Conservation (phyloP, 352 stramenopile species). For the Phytopythium montanum region DNA sequence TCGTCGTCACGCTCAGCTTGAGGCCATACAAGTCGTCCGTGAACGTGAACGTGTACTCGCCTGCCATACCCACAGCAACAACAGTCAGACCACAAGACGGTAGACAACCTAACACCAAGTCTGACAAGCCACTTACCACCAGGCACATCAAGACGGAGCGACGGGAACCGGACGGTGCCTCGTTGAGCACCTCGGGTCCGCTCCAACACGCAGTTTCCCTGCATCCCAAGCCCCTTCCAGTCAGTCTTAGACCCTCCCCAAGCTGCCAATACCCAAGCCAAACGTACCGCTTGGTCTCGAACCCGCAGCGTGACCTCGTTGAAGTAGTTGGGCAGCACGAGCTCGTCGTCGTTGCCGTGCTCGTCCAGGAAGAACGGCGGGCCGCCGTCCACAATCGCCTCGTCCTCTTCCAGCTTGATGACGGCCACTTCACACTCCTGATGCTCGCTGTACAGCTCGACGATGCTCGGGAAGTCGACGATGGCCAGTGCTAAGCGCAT, state of each 20-base stretch:
- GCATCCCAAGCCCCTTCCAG: not conserved
- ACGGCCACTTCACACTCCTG: constrained; percentile 62
- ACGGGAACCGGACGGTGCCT: constrained; percentile 54
- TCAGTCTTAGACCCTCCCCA: no score
- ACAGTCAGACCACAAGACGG: constrained; percentile 1
- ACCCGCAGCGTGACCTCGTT: constrained; percentile 61
- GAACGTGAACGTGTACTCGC: constrained; percentile 71
- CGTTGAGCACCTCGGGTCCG: constrained; percentile 39
- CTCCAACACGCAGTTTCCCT: constrained; percentile 62
- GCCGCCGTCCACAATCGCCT: constrained; percentile 41
- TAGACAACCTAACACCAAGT: constrained; percentile 1
- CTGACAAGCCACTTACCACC: constrained; percentile 30
- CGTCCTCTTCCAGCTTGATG: constrained; percentile 78
- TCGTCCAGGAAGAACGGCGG: constrained; percentile 75
- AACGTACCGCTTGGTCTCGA: constrained; percentile 44
- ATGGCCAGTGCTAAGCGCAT: constrained; percentile 65
- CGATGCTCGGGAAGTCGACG: constrained; percentile 69
- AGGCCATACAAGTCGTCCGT: constrained; percentile 55
- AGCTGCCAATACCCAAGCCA: not conserved
- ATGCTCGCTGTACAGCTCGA: constrained; percentile 66
- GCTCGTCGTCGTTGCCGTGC: constrained; percentile 56
- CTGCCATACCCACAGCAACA: constrained; percentile 21
- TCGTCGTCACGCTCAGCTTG: constrained; percentile 49
- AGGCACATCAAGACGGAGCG: constrained; percentile 60
- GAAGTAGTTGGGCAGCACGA: constrained; percentile 60